Percentiles rank a stretch among this genome's conserved stretches.
Conservation (phyloP, 2,329 filamentous ascomycete genomes). For the Volutella citrinella region DNA sequence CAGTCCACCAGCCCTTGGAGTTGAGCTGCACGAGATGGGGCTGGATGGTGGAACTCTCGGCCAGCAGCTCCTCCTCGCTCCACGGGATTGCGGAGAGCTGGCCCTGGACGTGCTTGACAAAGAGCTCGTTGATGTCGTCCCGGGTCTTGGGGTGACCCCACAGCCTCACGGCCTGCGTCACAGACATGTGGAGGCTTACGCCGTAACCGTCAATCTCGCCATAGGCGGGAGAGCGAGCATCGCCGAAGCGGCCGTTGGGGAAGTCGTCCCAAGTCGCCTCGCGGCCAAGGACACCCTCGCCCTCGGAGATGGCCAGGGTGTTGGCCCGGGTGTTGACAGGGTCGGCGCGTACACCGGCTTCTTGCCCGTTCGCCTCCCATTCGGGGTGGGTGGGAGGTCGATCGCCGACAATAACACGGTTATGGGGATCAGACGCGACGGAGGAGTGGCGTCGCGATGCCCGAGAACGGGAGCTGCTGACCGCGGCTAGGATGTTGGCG, state of each 20-base stretch:
- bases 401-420: conserved; percentile 78
- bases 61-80: conserved; percentile 84
- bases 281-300: conserved; percentile 81
- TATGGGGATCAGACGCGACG: conserved; percentile 80
- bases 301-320: conserved; percentile 90
- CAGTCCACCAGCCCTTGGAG: conserved; percentile 86
- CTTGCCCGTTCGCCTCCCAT: conserved; percentile 71
- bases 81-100: conserved; percentile 81
- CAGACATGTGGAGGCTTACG: conserved; percentile 87
- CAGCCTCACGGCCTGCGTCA: conserved; percentile 75
- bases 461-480: conserved; percentile 32
- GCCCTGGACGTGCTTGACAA: conserved; percentile 77
- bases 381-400: conserved; percentile 56
- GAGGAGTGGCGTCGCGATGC: conserved; percentile 66
- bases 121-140: conserved; percentile 75
- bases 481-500: conserved; percentile 27
- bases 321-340: conserved; percentile 76
- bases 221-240: conserved; percentile 87
- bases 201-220: conserved; percentile 98
- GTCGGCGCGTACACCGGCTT: conserved; percentile 73
- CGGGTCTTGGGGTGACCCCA: conserved; percentile 76
- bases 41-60: conserved; percentile 81
- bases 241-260: conserved; percentile 93
- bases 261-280: conserved; percentile 99
- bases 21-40: conserved; percentile 74